Conservation (phyloP, 305 asterid species). For the Coffea humblotiana region DNA sequence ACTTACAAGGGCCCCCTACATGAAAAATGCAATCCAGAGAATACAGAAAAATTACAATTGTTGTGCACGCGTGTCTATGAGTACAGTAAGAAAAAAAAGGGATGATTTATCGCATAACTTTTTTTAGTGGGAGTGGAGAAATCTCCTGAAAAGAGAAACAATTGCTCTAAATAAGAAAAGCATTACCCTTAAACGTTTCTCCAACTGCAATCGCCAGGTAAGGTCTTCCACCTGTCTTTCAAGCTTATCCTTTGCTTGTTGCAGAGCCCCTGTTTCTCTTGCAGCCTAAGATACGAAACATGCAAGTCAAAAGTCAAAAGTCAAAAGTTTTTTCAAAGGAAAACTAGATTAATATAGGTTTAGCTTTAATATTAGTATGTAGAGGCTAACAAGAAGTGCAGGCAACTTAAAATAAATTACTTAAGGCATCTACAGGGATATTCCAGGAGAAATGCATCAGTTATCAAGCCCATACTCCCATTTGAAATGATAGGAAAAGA, state of each 20-base stretch:
- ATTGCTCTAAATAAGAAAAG: slow-evolving; percentile 13
- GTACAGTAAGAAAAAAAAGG: neutral
- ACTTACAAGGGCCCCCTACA: neutral
- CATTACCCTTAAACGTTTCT: slow-evolving; percentile 85
- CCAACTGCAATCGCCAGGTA: slow-evolving; percentile 81
- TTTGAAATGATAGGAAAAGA: neutral
- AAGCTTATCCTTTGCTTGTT: slow-evolving; percentile 93
- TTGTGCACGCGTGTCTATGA: neutral
- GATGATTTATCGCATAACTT: neutral
- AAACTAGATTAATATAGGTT: neutral
- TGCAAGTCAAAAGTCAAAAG: slow-evolving; percentile 9
- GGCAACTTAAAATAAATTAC: neutral
- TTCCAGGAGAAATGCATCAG: neutral
- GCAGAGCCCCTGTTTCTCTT: slow-evolving; percentile 92
- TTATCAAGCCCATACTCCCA: neutral
- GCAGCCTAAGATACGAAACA: slow-evolving; percentile 62
- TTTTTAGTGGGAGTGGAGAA: neutral
- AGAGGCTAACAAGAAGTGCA: neutral
- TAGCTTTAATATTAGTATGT: neutral
- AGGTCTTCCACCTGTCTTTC: slow-evolving; percentile 96
- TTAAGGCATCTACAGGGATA: neutral
- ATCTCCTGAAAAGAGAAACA: slow-evolving; percentile 7
- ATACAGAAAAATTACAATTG: neutral
- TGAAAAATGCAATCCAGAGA: neutral
- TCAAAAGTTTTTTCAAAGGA: neutral